Conservation (phyloP, 108 stramenopile species). For the Skeletonema marinoi region DNA sequence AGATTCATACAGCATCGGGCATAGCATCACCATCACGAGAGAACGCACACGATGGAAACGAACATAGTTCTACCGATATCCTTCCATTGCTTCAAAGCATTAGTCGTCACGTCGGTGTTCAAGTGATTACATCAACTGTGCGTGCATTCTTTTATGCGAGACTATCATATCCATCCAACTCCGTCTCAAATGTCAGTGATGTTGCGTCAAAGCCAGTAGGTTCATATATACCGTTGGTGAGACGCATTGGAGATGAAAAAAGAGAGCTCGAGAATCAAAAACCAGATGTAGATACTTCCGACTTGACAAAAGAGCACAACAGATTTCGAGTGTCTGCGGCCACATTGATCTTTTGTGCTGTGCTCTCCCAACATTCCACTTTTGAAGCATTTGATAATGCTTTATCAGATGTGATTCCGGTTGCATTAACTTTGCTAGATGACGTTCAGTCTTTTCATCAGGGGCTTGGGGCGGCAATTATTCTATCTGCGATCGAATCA, state of each 20-base stretch:
- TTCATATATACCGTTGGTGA: conserved; percentile 26
- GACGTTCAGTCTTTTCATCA: conserved; percentile 27
- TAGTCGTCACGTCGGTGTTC: conserved; percentile 1
- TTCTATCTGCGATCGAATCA: conserved; percentile 18
- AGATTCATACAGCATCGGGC: conserved; percentile 10
- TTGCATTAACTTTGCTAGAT: conserved; percentile 29
- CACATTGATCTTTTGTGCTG: conserved; percentile 13
- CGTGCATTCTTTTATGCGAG: conserved; percentile 36
- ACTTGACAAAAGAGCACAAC: neutral
- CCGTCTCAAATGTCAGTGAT: neutral
- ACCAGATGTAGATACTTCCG: conserved; percentile 4
- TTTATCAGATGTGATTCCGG: conserved; percentile 18
- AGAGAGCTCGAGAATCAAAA: neutral
- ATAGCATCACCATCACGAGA: neutral
- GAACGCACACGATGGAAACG: neutral
- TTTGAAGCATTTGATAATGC: conserved; percentile 10
- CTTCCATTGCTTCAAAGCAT: conserved; percentile 16
- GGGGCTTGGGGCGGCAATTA: conserved; percentile 30
- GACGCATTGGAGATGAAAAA: conserved; percentile 9
- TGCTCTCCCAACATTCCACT: neutral
- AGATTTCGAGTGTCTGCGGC: conserved; percentile 23
- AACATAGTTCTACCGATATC: neutral
- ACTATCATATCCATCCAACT: neutral
- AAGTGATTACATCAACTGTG: conserved; percentile 9
- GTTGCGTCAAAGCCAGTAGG: conserved; percentile 2